Base-by-base conservation (phyloP, 305 asterid genomes). In the Coffea humblotiana region DNA sequence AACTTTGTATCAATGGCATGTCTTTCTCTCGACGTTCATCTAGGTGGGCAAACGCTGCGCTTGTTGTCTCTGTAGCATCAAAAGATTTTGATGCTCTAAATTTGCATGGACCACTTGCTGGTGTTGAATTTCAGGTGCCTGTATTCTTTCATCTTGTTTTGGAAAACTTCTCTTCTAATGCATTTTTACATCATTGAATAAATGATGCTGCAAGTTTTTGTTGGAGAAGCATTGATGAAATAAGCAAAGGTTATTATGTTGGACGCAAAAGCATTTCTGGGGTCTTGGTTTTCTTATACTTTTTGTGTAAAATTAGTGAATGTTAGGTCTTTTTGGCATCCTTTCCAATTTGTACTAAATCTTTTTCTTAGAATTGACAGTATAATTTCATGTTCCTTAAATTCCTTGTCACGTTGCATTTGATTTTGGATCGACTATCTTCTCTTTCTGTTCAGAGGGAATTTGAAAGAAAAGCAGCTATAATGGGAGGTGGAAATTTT, bases 31-130 rank as follows among this genome's bases (percentile, higher is more conserved):
- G 90, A 64, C 97, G 99, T 78, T 86, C 99, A 60, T 96, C 99
- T 77, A 88, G 82, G 81, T 92, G 99, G 99, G 99, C 98, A 67
- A 96, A 96, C 84, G 97, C 97, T 80, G 98, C 99, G 74, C 91
- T 96, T 71, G 98, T 92, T 43, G 96, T 87, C 60, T 90, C 91
- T 32, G 95, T 91, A 43, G 90, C 97, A 0, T 87, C 97, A 65
- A 87, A 89, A 68, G 99, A 96, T 88, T 91, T 92, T 27, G 90
- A 88, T 73, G 90, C 91, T 81, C 85, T 92, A 78, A 76, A 83
- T 85, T 86, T 87, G 72, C 75, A 78, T 15, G 99, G 99, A 77
- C 97, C 97, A 81, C 95, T 95, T 61, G 99, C 99, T 37, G 99
- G 99, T 73, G 91, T 94, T 52, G 94, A 92, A 64, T 94, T 92